Percentiles rank a stretch among this genome's conserved stretches.
These are phyloP conservation scores for Phialocephala sp. DNA, from an alignment of 2,329 filamentous ascomycete species.

Conservation along the genomic window DNA sequence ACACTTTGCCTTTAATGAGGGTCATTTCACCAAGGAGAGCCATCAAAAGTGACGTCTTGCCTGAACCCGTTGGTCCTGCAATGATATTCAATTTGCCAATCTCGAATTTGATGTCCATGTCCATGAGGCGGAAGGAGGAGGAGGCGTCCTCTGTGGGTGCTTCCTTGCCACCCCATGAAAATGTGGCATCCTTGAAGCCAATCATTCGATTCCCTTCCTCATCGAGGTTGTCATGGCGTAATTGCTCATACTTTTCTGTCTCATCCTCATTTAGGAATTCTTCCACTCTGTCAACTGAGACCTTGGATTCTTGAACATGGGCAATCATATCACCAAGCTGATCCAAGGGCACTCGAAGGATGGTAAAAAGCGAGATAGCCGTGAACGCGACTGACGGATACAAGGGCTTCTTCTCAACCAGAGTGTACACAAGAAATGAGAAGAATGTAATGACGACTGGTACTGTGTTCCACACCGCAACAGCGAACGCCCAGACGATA, in stretches of 20 bases:
- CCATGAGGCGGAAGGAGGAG: slow-evolving; percentile 80
- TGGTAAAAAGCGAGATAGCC: slow-evolving; percentile 91
- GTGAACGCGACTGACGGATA: slow-evolving; percentile 95
- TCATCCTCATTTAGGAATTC: slow-evolving; percentile 93
- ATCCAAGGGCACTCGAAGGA: slow-evolving; percentile 90
- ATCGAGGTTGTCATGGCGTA: slow-evolving; percentile 72
- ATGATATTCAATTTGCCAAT: slow-evolving; percentile 91
- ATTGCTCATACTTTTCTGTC: slow-evolving; percentile 91
- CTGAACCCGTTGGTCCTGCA: slow-evolving; percentile 89
- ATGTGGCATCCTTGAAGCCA: slow-evolving; percentile 82
- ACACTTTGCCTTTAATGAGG: slow-evolving; percentile 77
- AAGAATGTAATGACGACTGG: slow-evolving; percentile 95
- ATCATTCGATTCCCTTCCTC: slow-evolving; percentile 75
- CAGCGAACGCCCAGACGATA: slow-evolving; percentile 88
- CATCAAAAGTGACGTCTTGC: slow-evolving; percentile 96
- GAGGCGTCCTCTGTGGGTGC: slow-evolving; percentile 64
- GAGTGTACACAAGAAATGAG: slow-evolving; percentile 92
- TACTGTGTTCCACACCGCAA: slow-evolving; percentile 95
- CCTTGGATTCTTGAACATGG: slow-evolving; percentile 95
- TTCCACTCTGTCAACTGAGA: slow-evolving; percentile 95
- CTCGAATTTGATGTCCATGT: slow-evolving; percentile 81
- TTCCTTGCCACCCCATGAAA: slow-evolving; percentile 85
- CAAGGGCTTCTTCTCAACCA: slow-evolving; percentile 86
- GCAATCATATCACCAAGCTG: slow-evolving; percentile 98
- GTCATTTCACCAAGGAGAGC: slow-evolving; percentile 97